Evolutionary conservation across 2,329 filamentous ascomycete genomes (phyloP).

Genomic region (Pyrenophora graminea): DNA sequence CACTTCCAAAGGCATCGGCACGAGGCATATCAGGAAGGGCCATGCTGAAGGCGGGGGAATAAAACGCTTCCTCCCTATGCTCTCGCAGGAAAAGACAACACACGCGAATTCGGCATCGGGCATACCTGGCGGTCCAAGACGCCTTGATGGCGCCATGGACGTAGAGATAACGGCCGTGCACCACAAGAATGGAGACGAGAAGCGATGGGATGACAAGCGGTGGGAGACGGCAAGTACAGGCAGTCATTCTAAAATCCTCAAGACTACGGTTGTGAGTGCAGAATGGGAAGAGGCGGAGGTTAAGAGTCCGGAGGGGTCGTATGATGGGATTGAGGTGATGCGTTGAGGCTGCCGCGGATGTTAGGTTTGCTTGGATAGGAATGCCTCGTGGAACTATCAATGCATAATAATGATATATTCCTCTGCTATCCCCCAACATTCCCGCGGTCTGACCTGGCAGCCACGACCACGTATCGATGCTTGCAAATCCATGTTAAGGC

Average conservation of each 20-base stretch:
- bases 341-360: constrained; percentile 1
- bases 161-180: constrained; percentile 38
- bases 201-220: constrained; percentile 21
- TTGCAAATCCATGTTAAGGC: too few relatives aligned
- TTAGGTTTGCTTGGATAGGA: background rate
- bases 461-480: too few relatives aligned
- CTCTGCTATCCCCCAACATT: too few relatives aligned
- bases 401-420: background rate
- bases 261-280: constrained; percentile 43
- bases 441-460: too few relatives aligned
- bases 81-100: constrained; percentile 33
- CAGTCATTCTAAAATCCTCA: constrained; percentile 42
- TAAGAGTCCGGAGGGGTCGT: constrained; percentile 19
- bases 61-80: constrained; percentile 37
- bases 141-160: constrained; percentile 36
- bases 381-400: background rate
- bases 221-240: constrained; percentile 43
- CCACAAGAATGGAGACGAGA: constrained; percentile 12
- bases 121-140: constrained; percentile 37
- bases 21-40: constrained; percentile 22
- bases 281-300: constrained; percentile 39
- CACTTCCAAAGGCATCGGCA: constrained; percentile 8
- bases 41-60: constrained; percentile 24
- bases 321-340: constrained; percentile 31
- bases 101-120: constrained; percentile 43